These are phyloP conservation scores for Hypomyces perniciosus DNA, from an alignment of 2,329 filamentous ascomycete species.

Conservation along the genomic window DNA sequence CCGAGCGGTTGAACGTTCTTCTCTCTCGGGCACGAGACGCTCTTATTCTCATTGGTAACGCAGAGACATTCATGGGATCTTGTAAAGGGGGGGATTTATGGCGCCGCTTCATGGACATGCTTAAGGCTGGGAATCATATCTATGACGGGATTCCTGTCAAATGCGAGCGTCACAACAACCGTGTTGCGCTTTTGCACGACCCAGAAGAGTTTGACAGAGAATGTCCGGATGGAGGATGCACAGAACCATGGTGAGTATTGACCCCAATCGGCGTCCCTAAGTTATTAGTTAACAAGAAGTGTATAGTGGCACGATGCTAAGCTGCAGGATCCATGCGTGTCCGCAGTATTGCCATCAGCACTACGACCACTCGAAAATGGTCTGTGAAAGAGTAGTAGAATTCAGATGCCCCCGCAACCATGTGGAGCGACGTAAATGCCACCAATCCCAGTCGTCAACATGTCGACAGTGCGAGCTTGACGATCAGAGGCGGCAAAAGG, in stretches of 20 bases:
- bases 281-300: too few relatives aligned
- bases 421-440: too few relatives aligned
- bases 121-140: constrained; percentile 47
- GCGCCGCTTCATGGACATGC: constrained; percentile 48
- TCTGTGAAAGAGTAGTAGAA: too few relatives aligned
- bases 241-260: constrained; percentile 49
- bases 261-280: constrained; percentile 7
- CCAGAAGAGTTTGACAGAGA: constrained; percentile 53
- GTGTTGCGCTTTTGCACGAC: constrained; percentile 37
- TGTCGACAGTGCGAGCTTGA: too few relatives aligned
- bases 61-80: constrained; percentile 57
- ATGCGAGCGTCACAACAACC: constrained; percentile 54
- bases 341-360: too few relatives aligned
- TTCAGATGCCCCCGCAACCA: too few relatives aligned
- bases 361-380: too few relatives aligned
- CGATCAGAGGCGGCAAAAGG: too few relatives aligned
- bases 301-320: constrained; percentile 43
- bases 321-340: constrained; percentile 56
- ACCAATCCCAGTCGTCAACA: too few relatives aligned
- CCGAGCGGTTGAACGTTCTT: constrained; percentile 63
- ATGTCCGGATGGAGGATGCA: constrained; percentile 66
- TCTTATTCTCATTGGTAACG: constrained; percentile 63
- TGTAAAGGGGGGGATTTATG: constrained; percentile 40
- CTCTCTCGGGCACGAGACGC: constrained; percentile 59
- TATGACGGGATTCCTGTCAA: constrained; percentile 54